A percentile compares a stretch with the other conserved stretches of the same genome.
Evolutionary conservation across 192 early-diverging fungal genomes (phyloP).

Genomic region (Entrophospora sp.): DNA sequence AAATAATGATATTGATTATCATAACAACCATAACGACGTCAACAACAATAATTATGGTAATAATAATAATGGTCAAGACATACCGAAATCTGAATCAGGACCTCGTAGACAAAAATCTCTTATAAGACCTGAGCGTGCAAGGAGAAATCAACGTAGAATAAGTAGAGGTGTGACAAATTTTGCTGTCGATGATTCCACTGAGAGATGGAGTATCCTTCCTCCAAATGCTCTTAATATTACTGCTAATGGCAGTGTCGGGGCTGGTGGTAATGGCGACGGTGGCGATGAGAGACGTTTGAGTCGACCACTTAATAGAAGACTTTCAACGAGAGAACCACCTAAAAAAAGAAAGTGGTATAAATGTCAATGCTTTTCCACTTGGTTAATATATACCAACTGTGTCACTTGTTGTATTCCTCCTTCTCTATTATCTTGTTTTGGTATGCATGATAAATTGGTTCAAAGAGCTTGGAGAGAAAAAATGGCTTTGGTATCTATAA

Average conservation of each 20-base stretch:
- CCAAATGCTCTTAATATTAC: too few species aligned
- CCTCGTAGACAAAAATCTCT: conserved; percentile 52
- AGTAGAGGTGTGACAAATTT: neutral
- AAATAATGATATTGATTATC: too few species aligned
- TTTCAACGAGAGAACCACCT: neutral
- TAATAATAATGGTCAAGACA: too few species aligned
- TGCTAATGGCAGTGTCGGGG: conserved; percentile 23
- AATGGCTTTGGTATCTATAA: conserved; percentile 76
- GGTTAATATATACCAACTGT: neutral
- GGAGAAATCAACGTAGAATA: conserved; percentile 19
- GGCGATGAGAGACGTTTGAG: conserved; percentile 24
- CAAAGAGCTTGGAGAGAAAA: conserved; percentile 89
- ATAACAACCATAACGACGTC: too few species aligned
- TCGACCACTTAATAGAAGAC: neutral
- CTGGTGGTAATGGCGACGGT: conserved; percentile 18
- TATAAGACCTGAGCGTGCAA: conserved; percentile 58
- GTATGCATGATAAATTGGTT: conserved; percentile 42
- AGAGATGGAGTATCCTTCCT: too few species aligned
- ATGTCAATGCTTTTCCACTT: conserved; percentile 7
- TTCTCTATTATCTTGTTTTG: neutral
- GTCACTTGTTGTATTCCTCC: neutral
- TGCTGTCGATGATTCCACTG: neutral
- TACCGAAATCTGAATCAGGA: too few species aligned
- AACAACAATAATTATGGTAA: too few species aligned
- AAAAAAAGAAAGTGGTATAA: conserved; percentile 24